Percentiles rank a stretch among this genome's conserved stretches.
phyloP scores from a whole-genome alignment of 1,284 basidiomycete species.

The Ganoderma leucocontextum region DNA sequence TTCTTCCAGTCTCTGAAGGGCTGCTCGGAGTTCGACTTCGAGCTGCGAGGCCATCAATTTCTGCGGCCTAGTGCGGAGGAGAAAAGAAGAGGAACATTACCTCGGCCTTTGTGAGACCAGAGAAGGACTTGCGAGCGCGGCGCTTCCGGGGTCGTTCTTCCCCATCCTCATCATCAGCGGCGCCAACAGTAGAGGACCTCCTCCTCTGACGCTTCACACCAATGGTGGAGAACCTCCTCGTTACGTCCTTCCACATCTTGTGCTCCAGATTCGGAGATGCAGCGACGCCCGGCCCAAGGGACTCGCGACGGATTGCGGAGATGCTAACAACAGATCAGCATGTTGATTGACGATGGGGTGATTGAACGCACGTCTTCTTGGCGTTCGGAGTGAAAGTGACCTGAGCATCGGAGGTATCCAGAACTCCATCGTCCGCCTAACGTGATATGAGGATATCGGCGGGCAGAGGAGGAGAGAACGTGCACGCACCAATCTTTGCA shows the following conservation, averaged over 20 bases:
- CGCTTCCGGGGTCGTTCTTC: slow-evolving; percentile 30
- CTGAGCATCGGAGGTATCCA: slow-evolving; percentile 43
- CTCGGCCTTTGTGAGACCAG: slow-evolving; percentile 53
- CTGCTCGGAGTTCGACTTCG: slow-evolving; percentile 17
- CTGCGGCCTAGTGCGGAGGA: not conserved
- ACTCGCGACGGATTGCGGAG: slow-evolving; percentile 45
- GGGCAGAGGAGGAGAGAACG: not conserved
- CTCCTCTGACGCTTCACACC: slow-evolving; percentile 32
- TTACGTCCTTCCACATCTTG: slow-evolving; percentile 47
- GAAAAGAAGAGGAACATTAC: slow-evolving; percentile 33
- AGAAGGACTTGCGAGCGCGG: slow-evolving; percentile 37
- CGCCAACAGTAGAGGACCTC: slow-evolving; percentile 19
- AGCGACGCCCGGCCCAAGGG: slow-evolving; percentile 35
- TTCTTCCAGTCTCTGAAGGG: slow-evolving; percentile 30
- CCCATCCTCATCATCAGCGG: slow-evolving; percentile 30
- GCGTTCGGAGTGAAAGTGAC: slow-evolving; percentile 52
- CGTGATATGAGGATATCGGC: slow-evolving; percentile 9
- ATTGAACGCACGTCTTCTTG: slow-evolving; percentile 50
- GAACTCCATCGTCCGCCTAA: slow-evolving; percentile 53
- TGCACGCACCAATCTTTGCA: slow-evolving; percentile 53
- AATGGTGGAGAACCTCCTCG: slow-evolving; percentile 32
- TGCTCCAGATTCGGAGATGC: slow-evolving; percentile 43
- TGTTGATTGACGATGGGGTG: not conserved
- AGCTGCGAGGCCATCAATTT: slow-evolving; percentile 1
- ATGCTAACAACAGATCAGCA: slow-evolving; percentile 39